Conservation (phyloP, 2,329 filamentous ascomycete species). For the Waltergamsia citrina region DNA sequence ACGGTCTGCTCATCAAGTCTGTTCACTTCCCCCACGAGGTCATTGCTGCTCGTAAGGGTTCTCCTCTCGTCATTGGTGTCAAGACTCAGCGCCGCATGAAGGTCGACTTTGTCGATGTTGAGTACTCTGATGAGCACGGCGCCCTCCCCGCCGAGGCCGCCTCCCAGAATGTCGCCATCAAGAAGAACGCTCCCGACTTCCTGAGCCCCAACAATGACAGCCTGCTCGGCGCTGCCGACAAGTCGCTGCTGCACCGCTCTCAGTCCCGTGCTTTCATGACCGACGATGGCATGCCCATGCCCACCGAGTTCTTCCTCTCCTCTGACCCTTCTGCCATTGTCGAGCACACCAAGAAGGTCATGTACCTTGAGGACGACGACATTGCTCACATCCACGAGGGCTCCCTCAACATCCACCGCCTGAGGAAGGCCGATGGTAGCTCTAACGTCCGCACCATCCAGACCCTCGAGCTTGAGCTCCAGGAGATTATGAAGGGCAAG, state of each 20-base stretch:
- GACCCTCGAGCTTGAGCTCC: constrained; percentile 95
- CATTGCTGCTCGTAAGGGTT: constrained; percentile 96
- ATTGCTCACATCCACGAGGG: constrained; percentile 99
- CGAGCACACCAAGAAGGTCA: constrained; percentile 99
- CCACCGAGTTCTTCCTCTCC: constrained; percentile 97
- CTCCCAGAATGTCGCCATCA: constrained; percentile 91
- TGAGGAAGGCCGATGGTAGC: constrained; percentile 92
- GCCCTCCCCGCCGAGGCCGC: constrained; percentile 87
- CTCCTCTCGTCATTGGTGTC: constrained; percentile 92
- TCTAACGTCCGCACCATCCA: constrained; percentile 97
- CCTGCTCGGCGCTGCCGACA: constrained; percentile 84
- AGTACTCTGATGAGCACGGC: constrained; percentile 80
- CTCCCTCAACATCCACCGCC: constrained; percentile 95
- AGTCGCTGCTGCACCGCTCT: constrained; percentile 94
- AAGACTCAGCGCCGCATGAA: constrained; percentile 99
- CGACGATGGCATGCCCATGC: constrained; percentile 95
- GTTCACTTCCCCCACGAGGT: constrained; percentile 98
- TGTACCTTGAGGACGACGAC: constrained; percentile 99
- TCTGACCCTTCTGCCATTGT: constrained; percentile 97
- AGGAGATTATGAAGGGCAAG: constrained; percentile 99
- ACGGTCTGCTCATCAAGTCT: constrained; percentile 94
- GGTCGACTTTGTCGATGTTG: constrained; percentile 99
- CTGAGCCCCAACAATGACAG: constrained; percentile 45
- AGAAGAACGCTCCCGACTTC: constrained; percentile 69
- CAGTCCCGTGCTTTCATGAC: constrained; percentile 99